Evolutionary conservation across 805 yeast genomes (phyloP).

Genomic region (Teunomyces gatunensis): DNA sequence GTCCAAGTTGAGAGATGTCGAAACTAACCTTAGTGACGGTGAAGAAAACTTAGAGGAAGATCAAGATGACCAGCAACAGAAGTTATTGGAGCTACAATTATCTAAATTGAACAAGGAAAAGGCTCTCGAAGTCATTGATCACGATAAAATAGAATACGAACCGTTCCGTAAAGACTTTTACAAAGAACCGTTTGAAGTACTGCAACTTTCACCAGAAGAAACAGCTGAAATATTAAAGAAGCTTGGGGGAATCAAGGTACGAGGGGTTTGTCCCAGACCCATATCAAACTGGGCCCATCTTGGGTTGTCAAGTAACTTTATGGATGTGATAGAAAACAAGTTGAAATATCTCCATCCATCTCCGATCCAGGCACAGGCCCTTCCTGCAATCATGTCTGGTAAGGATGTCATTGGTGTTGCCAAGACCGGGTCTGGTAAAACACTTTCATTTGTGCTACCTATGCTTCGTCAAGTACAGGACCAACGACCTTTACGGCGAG

Average conservation of each 20-base stretch:
- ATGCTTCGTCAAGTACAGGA: slow-evolving; percentile 79
- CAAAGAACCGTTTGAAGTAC: slow-evolving; percentile 54
- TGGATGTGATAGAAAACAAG: slow-evolving; percentile 49
- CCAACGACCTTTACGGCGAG: slow-evolving; percentile 48
- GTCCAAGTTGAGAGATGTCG: not conserved
- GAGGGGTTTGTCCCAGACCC: slow-evolving; percentile 67
- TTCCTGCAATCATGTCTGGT: slow-evolving; percentile 89
- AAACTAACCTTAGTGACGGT: slow-evolving; percentile 6
- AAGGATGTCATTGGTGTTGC: slow-evolving; percentile 91
- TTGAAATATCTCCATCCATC: slow-evolving; percentile 66
- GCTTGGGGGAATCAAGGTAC: slow-evolving; percentile 64
- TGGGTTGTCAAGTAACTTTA: slow-evolving; percentile 64
- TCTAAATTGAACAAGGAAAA: slow-evolving; percentile 48
- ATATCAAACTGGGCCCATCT: slow-evolving; percentile 75
- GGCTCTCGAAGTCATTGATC: slow-evolving; percentile 48
- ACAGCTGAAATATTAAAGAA: slow-evolving; percentile 50
- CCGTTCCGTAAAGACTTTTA: slow-evolving; percentile 65
- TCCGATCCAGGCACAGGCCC: slow-evolving; percentile 85
- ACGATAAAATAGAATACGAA: slow-evolving; percentile 43
- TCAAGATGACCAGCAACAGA: slow-evolving; percentile 34
- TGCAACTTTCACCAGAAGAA: slow-evolving; percentile 49
- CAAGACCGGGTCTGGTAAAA: slow-evolving; percentile 95
- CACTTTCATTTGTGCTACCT: slow-evolving; percentile 83
- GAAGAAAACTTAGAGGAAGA: slow-evolving; percentile 22
- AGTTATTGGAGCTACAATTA: slow-evolving; percentile 34